Conservation (phyloP, 2,329 filamentous ascomycete species). For the Calonectria pseudoreteaudii region DNA sequence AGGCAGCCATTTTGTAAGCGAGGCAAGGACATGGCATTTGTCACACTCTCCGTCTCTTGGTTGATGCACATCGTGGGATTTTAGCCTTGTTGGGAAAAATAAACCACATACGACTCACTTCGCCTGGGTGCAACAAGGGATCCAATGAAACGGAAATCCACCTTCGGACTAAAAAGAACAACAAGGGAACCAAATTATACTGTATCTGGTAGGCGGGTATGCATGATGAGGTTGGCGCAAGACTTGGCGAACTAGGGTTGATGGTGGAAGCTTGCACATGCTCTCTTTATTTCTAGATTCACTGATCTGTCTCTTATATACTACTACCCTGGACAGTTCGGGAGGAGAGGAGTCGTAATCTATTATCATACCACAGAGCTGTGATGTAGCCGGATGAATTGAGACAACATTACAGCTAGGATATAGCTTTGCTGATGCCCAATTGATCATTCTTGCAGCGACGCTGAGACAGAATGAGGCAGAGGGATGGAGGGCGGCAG, state of each 20-base stretch:
- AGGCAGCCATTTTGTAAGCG: slow-evolving; percentile 14
- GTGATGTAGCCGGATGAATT: background rate
- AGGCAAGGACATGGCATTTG: background rate
- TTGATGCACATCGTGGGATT: slow-evolving; percentile 8
- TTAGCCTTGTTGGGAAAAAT: slow-evolving; percentile 7
- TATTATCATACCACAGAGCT: background rate
- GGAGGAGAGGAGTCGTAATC: background rate
- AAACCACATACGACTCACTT: background rate
- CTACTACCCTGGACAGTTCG: background rate
- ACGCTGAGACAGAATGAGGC: background rate
- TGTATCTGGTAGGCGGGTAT: slow-evolving; percentile 4
- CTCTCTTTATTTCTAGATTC: background rate
- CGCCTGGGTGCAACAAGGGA: background rate
- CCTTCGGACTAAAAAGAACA: background rate
- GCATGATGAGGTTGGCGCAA: slow-evolving; percentile 1
- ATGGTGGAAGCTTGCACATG: background rate
- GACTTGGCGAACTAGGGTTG: background rate
- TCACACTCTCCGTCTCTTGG: background rate
- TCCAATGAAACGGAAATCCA: background rate
- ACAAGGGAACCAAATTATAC: background rate
- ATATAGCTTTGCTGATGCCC: background rate
- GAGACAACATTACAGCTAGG: background rate
- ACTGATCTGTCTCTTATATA: background rate
- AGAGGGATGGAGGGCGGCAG: background rate
- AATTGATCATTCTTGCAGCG: background rate